A percentile compares a stretch with the other conserved stretches of the same genome.
Evolutionary conservation across 2,329 filamentous ascomycete genomes (phyloP).

Genomic region (Scortechinia acanthostroma): DNA sequence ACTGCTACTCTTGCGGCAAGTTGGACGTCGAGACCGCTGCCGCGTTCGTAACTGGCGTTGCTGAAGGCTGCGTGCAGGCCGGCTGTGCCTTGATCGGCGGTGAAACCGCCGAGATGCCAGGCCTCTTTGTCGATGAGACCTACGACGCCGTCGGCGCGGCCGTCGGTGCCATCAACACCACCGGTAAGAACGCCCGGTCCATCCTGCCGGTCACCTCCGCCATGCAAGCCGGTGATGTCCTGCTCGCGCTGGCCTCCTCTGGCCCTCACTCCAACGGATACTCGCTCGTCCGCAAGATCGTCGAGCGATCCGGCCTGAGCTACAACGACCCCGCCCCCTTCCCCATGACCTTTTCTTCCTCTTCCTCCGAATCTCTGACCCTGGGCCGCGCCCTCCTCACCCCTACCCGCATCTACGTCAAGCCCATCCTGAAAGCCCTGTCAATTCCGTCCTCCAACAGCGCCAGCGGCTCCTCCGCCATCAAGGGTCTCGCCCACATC

Average conservation of each 20-base stretch:
- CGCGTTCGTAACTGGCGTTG: conserved; percentile 85
- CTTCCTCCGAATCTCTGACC: conserved; percentile 11
- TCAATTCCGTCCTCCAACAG: conserved; percentile 8
- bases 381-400: conserved; percentile 73
- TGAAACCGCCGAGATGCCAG: conserved; percentile 97
- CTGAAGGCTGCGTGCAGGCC: conserved; percentile 75
- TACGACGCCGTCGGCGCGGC: conserved; percentile 91
- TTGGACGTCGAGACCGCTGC: conserved; percentile 73
- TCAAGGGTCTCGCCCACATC: conserved; percentile 95
- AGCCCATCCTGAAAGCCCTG: conserved; percentile 63
- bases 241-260: conserved; percentile 77
- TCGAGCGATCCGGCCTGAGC: conserved; percentile 63
- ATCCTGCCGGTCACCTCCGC: conserved; percentile 63
- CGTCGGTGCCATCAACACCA: conserved; percentile 69
- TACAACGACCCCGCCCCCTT: conserved; percentile 72
- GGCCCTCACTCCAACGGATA: conserved; percentile 96
- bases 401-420: conserved; percentile 91
- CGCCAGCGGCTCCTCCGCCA: conserved; percentile 36
- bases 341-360: conserved; percentile 36
- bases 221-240: conserved; percentile 77
- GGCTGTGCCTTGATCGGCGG: conserved; percentile 90
- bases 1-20: conserved; percentile 92
- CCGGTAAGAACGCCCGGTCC: conserved; percentile 40
- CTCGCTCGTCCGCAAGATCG: conserved; percentile 86
- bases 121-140: conserved; percentile 79